These are phyloP conservation scores for Citrus trifoliata DNA, from an alignment of 345 rosid species.

Conservation along the genomic window DNA sequence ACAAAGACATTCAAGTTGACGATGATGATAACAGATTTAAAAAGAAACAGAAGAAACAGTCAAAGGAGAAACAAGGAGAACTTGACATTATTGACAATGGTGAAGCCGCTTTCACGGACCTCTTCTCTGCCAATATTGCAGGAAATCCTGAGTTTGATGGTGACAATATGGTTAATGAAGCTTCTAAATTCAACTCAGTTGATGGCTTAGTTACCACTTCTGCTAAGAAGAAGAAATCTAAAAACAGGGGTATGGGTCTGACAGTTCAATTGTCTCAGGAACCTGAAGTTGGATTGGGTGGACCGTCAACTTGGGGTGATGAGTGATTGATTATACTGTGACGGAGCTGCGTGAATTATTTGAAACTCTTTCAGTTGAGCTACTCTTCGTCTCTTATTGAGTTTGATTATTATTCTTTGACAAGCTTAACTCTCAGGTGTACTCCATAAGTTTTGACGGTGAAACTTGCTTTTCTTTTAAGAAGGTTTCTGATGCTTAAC, in stretches of 20 bases:
- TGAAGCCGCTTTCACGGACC: constrained; percentile 58
- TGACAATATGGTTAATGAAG: constrained; percentile 21
- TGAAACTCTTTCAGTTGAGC: neutral
- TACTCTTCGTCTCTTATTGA: neutral
- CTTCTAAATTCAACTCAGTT: constrained; percentile 16
- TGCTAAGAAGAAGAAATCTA: constrained; percentile 49
- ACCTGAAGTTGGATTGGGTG: constrained; percentile 76
- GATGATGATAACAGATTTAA: constrained; percentile 10
- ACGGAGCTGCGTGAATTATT: neutral
- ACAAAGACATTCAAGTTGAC: constrained; percentile 14
- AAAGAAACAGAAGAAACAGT: constrained; percentile 34
- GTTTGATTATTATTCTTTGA: neutral
- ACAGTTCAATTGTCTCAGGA: constrained; percentile 26
- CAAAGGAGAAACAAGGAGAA: constrained; percentile 27
- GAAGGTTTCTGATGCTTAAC: neutral
- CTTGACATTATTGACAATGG: constrained; percentile 58
- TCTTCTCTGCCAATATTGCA: constrained; percentile 29
- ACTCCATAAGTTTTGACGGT: neutral
- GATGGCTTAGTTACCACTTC: constrained; percentile 29
- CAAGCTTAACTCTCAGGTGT: neutral
- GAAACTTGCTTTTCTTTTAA: neutral
- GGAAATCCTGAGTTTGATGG: constrained; percentile 18
- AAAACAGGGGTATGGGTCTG: constrained; percentile 25
- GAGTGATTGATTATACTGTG: constrained; percentile 9
- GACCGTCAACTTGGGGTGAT: constrained; percentile 70